Evolutionary conservation across 139 green algal species (phyloP).

Genomic region (Pycnococcus provasolii): DNA sequence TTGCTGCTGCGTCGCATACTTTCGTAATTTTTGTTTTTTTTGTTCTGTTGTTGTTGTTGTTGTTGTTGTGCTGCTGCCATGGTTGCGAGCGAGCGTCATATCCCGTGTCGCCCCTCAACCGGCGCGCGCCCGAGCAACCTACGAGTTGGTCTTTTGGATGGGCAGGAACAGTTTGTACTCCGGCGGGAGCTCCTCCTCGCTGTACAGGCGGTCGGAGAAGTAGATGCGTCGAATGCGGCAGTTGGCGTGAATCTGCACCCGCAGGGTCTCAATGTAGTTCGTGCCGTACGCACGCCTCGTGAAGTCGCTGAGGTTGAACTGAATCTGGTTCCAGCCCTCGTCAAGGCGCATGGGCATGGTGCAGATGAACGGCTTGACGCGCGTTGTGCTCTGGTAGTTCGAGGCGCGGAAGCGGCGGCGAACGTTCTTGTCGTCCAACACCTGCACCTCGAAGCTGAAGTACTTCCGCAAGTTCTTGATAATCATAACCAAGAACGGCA

Average conservation of each 20-base stretch:
- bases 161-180: slow-evolving; percentile 87
- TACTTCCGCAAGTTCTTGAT: slow-evolving; percentile 98
- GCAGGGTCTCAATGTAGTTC: slow-evolving; percentile 87
- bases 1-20: no score
- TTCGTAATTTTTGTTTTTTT: no score
- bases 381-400: slow-evolving; percentile 88
- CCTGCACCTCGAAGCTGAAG: slow-evolving; percentile 90
- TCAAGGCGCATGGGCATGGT: slow-evolving; percentile 96
- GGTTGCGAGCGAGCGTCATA: no score
- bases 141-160: slow-evolving; percentile 33
- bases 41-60: no score
- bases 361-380: slow-evolving; percentile 94
- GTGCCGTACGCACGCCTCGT: slow-evolving; percentile 79
- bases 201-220: slow-evolving; percentile 91
- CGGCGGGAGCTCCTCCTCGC: slow-evolving; percentile 89
- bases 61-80: no score
- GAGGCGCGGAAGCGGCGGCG: slow-evolving; percentile 85
- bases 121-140: no score
- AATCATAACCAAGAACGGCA: slow-evolving; percentile 95
- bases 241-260: slow-evolving; percentile 88
- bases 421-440: slow-evolving; percentile 97
- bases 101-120: no score
- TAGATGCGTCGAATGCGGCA: slow-evolving; percentile 89
- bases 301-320: slow-evolving; percentile 94
- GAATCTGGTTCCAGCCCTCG: slow-evolving; percentile 92